Evolutionary conservation across 2,329 filamentous ascomycete genomes (phyloP).

Genomic region (Neophaeococcomyces aloes): DNA sequence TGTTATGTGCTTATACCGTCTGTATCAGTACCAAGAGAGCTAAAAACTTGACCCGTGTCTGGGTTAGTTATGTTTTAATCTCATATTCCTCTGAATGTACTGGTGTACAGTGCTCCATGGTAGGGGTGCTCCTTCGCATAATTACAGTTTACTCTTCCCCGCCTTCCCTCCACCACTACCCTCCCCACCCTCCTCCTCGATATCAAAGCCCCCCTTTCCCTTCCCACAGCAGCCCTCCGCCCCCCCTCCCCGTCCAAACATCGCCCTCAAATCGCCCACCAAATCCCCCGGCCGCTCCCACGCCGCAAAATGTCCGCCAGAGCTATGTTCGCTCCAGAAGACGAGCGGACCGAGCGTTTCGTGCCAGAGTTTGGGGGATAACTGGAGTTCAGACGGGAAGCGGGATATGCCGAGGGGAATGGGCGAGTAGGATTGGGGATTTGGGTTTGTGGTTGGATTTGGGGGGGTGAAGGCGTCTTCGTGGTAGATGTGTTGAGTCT

Average conservation of each 20-base stretch:
- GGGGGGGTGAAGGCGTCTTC: constrained; percentile 42
- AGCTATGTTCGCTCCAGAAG: constrained; percentile 34
- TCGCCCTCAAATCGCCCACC: constrained; percentile 37
- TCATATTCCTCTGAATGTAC: too few species aligned
- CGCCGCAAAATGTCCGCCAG: constrained; percentile 45
- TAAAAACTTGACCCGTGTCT: too few species aligned
- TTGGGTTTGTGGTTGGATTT: neutral
- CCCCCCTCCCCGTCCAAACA: constrained; percentile 37
- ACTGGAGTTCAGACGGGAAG: constrained; percentile 40
- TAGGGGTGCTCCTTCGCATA: too few species aligned
- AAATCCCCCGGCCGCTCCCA: constrained; percentile 34
- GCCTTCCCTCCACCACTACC: too few species aligned
- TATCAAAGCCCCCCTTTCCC: too few species aligned
- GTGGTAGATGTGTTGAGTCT: constrained; percentile 61
- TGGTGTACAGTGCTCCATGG: too few species aligned
- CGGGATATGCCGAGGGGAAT: constrained; percentile 45
- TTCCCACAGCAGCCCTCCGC: too few species aligned
- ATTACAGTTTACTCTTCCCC: too few species aligned
- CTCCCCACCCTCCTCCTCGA: too few species aligned
- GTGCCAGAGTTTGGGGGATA: constrained; percentile 41
- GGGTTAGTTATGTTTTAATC: too few species aligned
- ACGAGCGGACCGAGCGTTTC: constrained; percentile 42
- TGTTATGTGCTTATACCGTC: too few species aligned
- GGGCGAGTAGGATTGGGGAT: constrained; percentile 4
- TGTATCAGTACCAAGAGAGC: too few species aligned